Evolutionary conservation across 169 alveolate genomes (phyloP), one percentile per base, ranked within the genome.

Genomic region (Eimeria acervulina): DNA sequence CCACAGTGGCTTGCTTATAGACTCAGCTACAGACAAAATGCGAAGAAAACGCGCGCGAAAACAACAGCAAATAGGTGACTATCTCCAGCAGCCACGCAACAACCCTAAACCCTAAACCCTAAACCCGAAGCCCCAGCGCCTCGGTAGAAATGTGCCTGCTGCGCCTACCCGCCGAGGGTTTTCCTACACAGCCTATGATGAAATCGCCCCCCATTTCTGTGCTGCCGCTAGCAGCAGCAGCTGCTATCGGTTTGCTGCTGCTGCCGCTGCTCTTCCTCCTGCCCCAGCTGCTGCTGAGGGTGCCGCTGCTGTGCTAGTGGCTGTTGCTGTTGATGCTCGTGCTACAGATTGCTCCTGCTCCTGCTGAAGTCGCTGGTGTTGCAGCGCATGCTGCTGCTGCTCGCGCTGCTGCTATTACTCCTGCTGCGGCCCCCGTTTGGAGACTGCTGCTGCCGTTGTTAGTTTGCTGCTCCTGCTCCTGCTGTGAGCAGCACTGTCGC

Each of bases 141-240:
- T 44, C 0, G 59, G 8, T 8, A n/a, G n/a, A n/a, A n/a, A 6
- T 42, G 42, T 80, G 63, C 70, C 31, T 23, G 70, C 51, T 80
- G 47, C 38, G 5, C 80, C 44, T 33, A 68, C 98, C 98, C 21
- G 98, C 97, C 21, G 98, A 97, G 42, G 98, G 98, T 63, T 97
- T 97, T 17, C 98, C 98, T 51, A 97, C 98, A 91, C 98, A 97
- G 76, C 98, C 98, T 59, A 97, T 95, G 59, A 97, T 94, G 92
- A 97, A 97, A 61, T 97, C 98, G 36, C 95, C 97, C 96, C 90
- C 95, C 95, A 90, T 90, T 52, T 8, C 28, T 74, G 89, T 33
- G 84, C n/a, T 76, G 87, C 92, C 12, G 4, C n/a, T 59, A n/a
- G 47, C 76, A 40, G 42, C 42, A 51, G 92, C 47, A 1, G 76